These are phyloP conservation scores for Neurospora sp. DNA, from an alignment of 495 filamentous ascomycete species.

Conservation along the genomic window DNA sequence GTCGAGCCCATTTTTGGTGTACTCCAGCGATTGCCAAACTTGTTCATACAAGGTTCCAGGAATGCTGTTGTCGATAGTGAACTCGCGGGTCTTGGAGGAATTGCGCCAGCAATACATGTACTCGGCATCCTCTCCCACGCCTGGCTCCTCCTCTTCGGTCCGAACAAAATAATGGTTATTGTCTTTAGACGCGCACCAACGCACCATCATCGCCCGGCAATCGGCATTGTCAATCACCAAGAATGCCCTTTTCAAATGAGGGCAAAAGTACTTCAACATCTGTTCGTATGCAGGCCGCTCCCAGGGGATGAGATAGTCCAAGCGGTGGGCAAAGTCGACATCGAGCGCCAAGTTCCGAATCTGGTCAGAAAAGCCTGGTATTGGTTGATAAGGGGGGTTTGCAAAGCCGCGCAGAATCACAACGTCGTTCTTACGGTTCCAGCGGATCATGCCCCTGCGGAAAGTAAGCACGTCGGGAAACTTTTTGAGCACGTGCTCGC, in stretches of 20 bases:
- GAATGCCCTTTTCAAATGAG: conserved; percentile 12
- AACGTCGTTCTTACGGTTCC: conserved; percentile 24
- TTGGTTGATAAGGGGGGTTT: not conserved
- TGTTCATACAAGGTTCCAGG: not conserved
- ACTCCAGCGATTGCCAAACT: not conserved
- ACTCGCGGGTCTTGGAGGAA: conserved; percentile 3
- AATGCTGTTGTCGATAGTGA: not conserved
- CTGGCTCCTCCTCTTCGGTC: conserved; percentile 8
- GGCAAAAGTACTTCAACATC: not conserved
- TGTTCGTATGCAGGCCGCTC: no score
- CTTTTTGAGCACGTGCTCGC: conserved; percentile 16
- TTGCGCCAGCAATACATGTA: conserved; percentile 29
- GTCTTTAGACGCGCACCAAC: conserved; percentile 20
- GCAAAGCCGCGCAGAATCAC: not conserved
- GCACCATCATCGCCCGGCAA: not conserved
- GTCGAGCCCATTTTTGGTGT: not conserved
- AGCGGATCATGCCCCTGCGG: conserved; percentile 13
- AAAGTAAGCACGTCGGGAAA: conserved; percentile 25
- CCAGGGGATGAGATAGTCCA: no score
- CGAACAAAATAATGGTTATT: conserved; percentile 8
- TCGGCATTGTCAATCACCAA: not conserved
- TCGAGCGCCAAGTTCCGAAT: conserved; percentile 16
- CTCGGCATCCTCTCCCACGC: conserved; percentile 4
- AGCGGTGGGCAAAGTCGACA: not conserved
- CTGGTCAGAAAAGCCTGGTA: conserved; percentile 7